phyloP scores from a whole-genome alignment of 139 green algal genomes.

The Bryopsis sp. region DNA sequence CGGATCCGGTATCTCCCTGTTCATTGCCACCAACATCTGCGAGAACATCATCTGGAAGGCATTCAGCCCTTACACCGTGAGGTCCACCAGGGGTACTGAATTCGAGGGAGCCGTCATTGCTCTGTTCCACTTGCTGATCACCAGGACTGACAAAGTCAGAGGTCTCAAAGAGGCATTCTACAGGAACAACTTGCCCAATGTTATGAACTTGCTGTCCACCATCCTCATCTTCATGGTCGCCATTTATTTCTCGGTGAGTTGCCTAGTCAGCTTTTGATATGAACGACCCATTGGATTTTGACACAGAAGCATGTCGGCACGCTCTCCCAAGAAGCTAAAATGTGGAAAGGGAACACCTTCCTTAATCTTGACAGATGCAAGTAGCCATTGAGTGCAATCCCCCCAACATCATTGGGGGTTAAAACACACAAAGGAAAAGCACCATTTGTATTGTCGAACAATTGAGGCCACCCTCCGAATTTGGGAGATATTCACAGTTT shows the following conservation, averaged over 20 bases:
- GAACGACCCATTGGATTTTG: too few relatives aligned
- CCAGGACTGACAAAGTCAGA: constrained; percentile 82
- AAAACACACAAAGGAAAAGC: too few relatives aligned
- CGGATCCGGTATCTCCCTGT: constrained; percentile 96
- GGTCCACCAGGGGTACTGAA: constrained; percentile 74
- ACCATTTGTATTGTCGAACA: too few relatives aligned
- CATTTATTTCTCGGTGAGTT: constrained; percentile 93
- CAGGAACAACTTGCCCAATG: constrained; percentile 91
- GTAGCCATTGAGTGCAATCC: too few relatives aligned
- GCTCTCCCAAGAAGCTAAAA: too few relatives aligned
- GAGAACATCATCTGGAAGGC: constrained; percentile 99
- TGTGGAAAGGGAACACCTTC: too few relatives aligned
- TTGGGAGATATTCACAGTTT: background rate
- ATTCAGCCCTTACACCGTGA: constrained; percentile 82
- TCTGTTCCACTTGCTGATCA: constrained; percentile 94
- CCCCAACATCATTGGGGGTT: too few relatives aligned
- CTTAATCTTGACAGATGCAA: too few relatives aligned
- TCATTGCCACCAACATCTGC: constrained; percentile 99
- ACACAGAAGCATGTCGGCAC: too few relatives aligned
- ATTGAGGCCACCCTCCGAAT: too few relatives aligned
- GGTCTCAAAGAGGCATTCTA: constrained; percentile 99
- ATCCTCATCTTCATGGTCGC: constrained; percentile 94
- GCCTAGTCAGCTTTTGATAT: too few relatives aligned
- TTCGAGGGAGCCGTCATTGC: constrained; percentile 98
- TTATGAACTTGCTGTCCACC: constrained; percentile 94